Percentiles rank a stretch among this genome's conserved stretches.
These are phyloP conservation scores for Cornus controversa DNA, from an alignment of 148 eudicot genomes.

Conservation along the genomic window DNA sequence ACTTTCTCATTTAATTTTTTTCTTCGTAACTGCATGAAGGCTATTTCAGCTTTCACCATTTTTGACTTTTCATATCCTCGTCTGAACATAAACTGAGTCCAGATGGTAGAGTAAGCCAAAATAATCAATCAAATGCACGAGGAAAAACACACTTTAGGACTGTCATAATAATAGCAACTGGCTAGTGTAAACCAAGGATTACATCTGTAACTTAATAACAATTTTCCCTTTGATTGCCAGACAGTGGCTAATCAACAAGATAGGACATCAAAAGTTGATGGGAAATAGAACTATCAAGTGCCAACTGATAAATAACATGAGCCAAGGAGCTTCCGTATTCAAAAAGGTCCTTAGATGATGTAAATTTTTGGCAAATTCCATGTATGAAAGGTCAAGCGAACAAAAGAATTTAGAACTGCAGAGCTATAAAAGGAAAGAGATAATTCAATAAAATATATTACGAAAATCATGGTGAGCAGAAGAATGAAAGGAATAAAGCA, in stretches of 20 bases:
- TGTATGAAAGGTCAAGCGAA: not conserved
- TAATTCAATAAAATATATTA: not conserved
- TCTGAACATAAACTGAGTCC: not conserved
- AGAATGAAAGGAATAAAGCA: not conserved
- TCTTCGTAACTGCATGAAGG: not conserved
- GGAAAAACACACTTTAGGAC: not conserved
- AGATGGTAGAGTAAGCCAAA: not conserved
- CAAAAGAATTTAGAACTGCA: not conserved
- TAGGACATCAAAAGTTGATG: not conserved
- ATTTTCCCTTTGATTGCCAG: not conserved
- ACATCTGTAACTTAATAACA: not conserved
- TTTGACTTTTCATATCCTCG: too few relatives aligned
- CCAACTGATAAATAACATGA: slow-evolving; percentile 2
- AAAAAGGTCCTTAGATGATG: not conserved
- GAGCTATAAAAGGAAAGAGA: not conserved
- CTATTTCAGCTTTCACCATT: not conserved
- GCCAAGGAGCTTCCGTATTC: not conserved
- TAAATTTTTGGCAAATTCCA: not conserved
- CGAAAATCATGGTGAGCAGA: not conserved
- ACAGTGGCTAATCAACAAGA: not conserved
- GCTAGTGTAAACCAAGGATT: not conserved
- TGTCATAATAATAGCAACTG: not conserved
- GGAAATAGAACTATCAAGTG: not conserved
- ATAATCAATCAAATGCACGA: not conserved
- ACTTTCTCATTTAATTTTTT: too few relatives aligned